These are phyloP conservation scores for Dillenia turbinata DNA, from an alignment of 164 flowering plant genomes.

Conservation along the genomic window DNA sequence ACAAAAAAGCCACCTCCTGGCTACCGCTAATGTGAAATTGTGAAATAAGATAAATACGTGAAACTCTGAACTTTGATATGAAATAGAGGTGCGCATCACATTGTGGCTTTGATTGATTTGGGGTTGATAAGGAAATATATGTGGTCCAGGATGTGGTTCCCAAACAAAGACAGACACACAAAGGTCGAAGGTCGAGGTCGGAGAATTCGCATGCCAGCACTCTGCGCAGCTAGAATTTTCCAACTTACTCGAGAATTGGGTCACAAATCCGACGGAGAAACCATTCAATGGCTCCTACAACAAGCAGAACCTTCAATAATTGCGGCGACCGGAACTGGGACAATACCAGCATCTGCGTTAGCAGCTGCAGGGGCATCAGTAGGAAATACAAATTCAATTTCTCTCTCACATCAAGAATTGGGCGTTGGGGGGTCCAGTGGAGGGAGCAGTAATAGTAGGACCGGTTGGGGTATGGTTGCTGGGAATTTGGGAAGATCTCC, in stretches of 20 bases:
- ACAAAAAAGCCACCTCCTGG: too few relatives aligned
- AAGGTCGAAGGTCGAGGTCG: slow-evolving; percentile 28
- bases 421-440: slow-evolving; percentile 44
- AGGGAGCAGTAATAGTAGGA: slow-evolving; percentile 38
- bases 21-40: too few relatives aligned
- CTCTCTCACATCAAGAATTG: slow-evolving; percentile 51
- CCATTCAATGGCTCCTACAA: slow-evolving; percentile 50
- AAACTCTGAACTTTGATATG: too few relatives aligned
- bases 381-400: slow-evolving; percentile 40
- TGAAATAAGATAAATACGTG: too few relatives aligned
- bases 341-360: slow-evolving; percentile 42
- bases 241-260: slow-evolving; percentile 24
- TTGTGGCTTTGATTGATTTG: too few relatives aligned
- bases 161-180: slow-evolving; percentile 16
- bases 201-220: slow-evolving; percentile 25
- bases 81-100: too few relatives aligned
- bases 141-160: not conserved
- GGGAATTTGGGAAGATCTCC: slow-evolving; percentile 42
- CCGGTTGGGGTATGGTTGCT: slow-evolving; percentile 58
- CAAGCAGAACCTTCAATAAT: slow-evolving; percentile 25
- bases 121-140: too few relatives aligned
- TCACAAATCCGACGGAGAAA: slow-evolving; percentile 47
- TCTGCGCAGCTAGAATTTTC: slow-evolving; percentile 26
- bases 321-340: slow-evolving; percentile 26
- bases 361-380: slow-evolving; percentile 54